These are phyloP conservation scores for Lachnellula hyalina DNA, from an alignment of 2,329 filamentous ascomycete genomes.

Conservation along the genomic window DNA sequence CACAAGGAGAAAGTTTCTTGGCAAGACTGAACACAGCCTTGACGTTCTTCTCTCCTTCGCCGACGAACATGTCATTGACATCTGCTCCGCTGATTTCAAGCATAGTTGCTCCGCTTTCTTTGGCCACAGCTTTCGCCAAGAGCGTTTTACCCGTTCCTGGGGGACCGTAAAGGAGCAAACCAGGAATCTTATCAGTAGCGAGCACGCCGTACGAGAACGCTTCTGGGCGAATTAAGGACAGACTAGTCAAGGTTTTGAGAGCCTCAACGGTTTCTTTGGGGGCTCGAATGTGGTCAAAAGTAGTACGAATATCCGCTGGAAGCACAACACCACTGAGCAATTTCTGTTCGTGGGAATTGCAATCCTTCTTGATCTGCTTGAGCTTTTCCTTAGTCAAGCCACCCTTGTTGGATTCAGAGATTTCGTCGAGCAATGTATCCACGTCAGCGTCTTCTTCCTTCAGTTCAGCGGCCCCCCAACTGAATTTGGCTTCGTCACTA, in stretches of 20 bases:
- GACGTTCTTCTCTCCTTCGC: constrained; percentile 94
- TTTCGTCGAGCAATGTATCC: constrained; percentile 23
- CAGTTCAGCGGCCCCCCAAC: constrained; percentile 37
- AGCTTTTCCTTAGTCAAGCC: constrained; percentile 36
- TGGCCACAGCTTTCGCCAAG: constrained; percentile 63
- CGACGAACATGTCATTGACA: constrained; percentile 94
- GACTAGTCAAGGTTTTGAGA: constrained; percentile 79
- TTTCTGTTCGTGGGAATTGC: constrained; percentile 75
- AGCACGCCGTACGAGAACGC: constrained; percentile 96
- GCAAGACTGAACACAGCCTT: constrained; percentile 86
- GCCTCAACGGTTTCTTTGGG: constrained; percentile 78
- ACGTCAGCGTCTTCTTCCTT: constrained; percentile 35
- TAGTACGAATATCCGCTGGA: constrained; percentile 74
- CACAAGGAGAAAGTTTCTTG: constrained; percentile 83
- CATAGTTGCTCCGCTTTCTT: constrained; percentile 63
- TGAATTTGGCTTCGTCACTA: constrained; percentile 44
- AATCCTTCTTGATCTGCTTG: constrained; percentile 48
- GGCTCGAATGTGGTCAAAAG: constrained; percentile 82
- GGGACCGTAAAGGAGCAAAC: constrained; percentile 81
- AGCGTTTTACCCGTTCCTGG: constrained; percentile 74
- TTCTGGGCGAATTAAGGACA: constrained; percentile 82
- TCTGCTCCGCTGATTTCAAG: constrained; percentile 88
- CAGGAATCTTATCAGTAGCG: constrained; percentile 83
- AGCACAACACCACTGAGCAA: constrained; percentile 79
- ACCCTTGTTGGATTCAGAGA: constrained; percentile 31